Conservation (phyloP, 305 asterid species). For the Nicotiana rustica region DNA sequence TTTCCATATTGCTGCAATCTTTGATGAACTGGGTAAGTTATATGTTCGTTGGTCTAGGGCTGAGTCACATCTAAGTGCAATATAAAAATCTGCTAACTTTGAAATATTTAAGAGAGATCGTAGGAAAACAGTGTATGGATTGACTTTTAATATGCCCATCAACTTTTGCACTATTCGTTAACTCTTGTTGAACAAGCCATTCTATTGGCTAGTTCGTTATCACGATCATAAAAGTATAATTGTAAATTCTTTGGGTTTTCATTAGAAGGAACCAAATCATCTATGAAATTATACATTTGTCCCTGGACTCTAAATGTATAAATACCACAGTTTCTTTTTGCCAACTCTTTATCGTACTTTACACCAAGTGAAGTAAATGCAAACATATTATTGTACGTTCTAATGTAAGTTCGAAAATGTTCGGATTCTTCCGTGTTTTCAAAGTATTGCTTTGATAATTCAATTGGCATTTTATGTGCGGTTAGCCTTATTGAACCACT, state of each 20-base stretch:
- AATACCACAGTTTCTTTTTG: no score
- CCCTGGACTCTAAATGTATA: no score
- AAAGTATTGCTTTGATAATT: background rate
- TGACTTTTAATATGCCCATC: background rate
- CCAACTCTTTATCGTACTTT: no score
- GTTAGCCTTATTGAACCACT: background rate
- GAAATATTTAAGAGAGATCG: background rate
- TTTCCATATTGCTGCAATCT: constrained; percentile 33
- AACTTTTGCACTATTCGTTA: background rate
- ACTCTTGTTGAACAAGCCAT: background rate
- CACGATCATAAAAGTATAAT: no score
- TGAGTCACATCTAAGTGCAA: background rate
- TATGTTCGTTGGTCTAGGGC: background rate
- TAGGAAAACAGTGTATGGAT: constrained; percentile 28
- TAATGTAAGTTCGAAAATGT: background rate
- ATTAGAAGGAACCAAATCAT: no score
- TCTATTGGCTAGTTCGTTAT: no score
- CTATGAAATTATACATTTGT: no score
- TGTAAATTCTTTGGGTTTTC: no score
- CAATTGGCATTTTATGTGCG: background rate
- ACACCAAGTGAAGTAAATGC: no score
- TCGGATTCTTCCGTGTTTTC: background rate
- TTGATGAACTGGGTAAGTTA: background rate
- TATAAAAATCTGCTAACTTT: background rate
- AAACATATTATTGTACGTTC: no score